Percentiles rank a stretch among this genome's conserved stretches.
phyloP scores from a whole-genome alignment of 345 rosid species.

The Salix purpurea region DNA sequence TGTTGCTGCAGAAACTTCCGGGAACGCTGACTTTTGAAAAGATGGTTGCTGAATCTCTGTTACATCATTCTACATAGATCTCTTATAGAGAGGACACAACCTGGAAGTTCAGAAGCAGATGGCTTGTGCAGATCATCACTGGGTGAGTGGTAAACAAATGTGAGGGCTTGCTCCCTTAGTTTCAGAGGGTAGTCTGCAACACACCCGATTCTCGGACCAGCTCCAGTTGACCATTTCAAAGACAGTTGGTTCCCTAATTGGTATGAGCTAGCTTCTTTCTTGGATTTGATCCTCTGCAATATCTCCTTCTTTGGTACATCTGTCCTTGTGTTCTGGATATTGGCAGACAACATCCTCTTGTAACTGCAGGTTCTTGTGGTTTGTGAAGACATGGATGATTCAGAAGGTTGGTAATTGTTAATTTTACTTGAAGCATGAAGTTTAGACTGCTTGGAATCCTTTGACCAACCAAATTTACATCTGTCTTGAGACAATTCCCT shows the following conservation, averaged over 20 bases:
- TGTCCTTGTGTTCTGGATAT: slow-evolving; percentile 60
- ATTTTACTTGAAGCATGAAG: no score
- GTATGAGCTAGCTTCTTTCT: slow-evolving; percentile 57
- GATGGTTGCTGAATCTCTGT: background rate
- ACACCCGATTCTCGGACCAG: slow-evolving; percentile 85
- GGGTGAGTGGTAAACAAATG: slow-evolving; percentile 73
- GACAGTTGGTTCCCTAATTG: slow-evolving; percentile 77
- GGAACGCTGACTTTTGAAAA: background rate
- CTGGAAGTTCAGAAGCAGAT: background rate
- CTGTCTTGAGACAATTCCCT: no score
- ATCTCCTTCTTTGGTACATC: slow-evolving; percentile 55
- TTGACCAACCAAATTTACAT: no score
- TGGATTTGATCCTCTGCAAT: slow-evolving; percentile 71
- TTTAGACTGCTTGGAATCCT: no score
- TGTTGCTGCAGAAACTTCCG: no score
- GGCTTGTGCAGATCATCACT: background rate
- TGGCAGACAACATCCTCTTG: slow-evolving; percentile 74
- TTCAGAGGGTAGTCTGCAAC: slow-evolving; percentile 81
- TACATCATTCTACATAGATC: background rate
- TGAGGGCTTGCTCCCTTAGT: slow-evolving; percentile 74
- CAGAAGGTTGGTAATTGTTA: no score
- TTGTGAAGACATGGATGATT: no score
- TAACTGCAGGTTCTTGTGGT: slow-evolving; percentile 15
- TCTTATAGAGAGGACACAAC: background rate
- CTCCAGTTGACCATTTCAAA: slow-evolving; percentile 82